Conservation (phyloP, 2,329 filamentous ascomycete species). For the Calonectria pseudoturangicola region DNA sequence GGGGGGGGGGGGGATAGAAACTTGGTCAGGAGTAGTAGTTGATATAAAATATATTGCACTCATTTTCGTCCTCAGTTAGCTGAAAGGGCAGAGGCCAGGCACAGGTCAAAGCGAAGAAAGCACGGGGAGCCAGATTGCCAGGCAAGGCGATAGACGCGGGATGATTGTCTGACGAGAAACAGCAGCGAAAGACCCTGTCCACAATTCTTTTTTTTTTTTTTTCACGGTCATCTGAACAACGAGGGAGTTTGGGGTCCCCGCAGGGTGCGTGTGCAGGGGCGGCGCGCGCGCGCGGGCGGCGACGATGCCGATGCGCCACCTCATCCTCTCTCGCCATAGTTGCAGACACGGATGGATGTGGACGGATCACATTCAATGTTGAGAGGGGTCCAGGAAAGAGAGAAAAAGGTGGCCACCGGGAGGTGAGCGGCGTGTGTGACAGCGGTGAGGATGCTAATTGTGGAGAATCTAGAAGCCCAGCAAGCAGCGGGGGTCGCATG, state of each 20-base stretch:
- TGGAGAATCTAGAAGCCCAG: slow-evolving; percentile 33
- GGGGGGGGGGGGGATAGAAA: not conserved
- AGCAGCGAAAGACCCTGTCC: slow-evolving; percentile 39
- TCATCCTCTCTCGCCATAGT: slow-evolving; percentile 44
- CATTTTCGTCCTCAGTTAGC: not conserved
- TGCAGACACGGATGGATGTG: slow-evolving; percentile 44
- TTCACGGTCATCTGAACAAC: slow-evolving; percentile 53
- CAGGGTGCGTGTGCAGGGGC: not conserved
- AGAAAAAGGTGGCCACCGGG: slow-evolving; percentile 14
- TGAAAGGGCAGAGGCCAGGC: not conserved
- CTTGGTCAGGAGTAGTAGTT: not conserved
- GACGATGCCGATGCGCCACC: slow-evolving; percentile 48
- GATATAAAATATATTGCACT: not conserved
- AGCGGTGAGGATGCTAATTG: slow-evolving; percentile 41
- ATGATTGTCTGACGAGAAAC: slow-evolving; percentile 33
- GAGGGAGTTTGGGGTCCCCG: slow-evolving; percentile 47
- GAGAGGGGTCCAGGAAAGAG: not conserved
- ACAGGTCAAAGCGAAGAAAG: not conserved
- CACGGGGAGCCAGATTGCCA: slow-evolving; percentile 8
- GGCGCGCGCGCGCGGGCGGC: slow-evolving; percentile 20
- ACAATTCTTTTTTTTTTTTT: slow-evolving; percentile 43
- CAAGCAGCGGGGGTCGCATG: slow-evolving; percentile 38
- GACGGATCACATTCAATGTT: slow-evolving; percentile 34
- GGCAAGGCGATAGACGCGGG: slow-evolving; percentile 30
- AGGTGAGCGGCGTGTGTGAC: slow-evolving; percentile 46